Conservation (phyloP, 1,139 yeast species). For the Hansenula sp. region DNA sequence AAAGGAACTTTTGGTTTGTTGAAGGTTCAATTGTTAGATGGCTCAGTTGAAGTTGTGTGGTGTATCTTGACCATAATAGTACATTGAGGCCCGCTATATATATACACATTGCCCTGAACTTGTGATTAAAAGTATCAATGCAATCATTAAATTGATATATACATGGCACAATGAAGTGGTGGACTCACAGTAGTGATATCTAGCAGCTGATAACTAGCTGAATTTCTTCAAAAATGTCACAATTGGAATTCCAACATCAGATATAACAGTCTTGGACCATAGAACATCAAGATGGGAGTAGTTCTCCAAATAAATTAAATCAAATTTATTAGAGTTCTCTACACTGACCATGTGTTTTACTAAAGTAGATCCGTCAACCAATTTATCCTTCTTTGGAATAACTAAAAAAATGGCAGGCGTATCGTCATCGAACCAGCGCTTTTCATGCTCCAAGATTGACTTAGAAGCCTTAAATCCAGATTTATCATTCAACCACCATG, state of each 20-base stretch:
- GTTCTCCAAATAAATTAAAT: conserved; percentile 41
- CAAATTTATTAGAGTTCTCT: conserved; percentile 43
- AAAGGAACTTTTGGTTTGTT: too few relatives aligned
- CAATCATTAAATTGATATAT: too few relatives aligned
- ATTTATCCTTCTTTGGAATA: conserved; percentile 57
- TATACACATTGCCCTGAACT: too few relatives aligned
- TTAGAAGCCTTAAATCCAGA: conserved; percentile 50
- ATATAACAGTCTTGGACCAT: conserved; percentile 80
- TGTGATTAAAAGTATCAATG: too few relatives aligned
- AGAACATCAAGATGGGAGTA: conserved; percentile 90
- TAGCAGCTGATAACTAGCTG: too few relatives aligned
- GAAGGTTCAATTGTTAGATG: too few relatives aligned
- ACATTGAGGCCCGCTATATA: too few relatives aligned
- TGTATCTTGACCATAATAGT: too few relatives aligned
- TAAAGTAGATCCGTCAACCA: conserved; percentile 64
- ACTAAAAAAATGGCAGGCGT: conserved; percentile 57
- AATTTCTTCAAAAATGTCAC: conserved; percentile 9
- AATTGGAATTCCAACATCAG: conserved; percentile 43
- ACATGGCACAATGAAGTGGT: too few relatives aligned
- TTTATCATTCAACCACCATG: conserved; percentile 76
- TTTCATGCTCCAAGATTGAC: conserved; percentile 48
- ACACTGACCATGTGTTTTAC: conserved; percentile 45
- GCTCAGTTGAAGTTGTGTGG: too few relatives aligned
- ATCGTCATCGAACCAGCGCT: conserved; percentile 51
- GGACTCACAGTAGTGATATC: too few relatives aligned